Conservation (phyloP, 2,329 filamentous ascomycete genomes). For the Balansia obtecta region DNA sequence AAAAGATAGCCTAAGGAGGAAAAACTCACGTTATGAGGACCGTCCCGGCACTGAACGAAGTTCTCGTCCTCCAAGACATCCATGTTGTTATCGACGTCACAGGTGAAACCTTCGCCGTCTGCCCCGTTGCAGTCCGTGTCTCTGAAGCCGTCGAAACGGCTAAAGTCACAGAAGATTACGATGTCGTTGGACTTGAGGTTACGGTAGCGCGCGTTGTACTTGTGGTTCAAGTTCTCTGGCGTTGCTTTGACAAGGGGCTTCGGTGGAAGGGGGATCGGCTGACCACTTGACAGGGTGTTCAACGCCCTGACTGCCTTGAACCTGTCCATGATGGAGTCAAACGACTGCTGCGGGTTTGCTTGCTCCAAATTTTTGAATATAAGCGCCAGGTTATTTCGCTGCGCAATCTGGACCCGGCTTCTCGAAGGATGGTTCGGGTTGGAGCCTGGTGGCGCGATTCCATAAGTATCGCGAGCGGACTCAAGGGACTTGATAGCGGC, state of each 20-base stretch:
- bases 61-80: not conserved
- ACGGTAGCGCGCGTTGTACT: not conserved
- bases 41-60: not conserved
- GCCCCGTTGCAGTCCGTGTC: not conserved
- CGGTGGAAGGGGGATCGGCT: not conserved
- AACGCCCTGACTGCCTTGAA: not conserved
- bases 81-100: not conserved
- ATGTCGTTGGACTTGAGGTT: not conserved
- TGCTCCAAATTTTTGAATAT: not conserved
- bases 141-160: not conserved
- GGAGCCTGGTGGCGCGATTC: no score
- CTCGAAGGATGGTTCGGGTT: no score
- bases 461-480: no score
- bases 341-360: no score
- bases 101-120: not conserved
- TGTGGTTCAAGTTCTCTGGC: not conserved
- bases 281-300: not conserved
- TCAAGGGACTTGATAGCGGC: not conserved
- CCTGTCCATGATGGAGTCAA: no score
- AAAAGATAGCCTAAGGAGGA: no score
- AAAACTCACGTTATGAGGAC: no score
- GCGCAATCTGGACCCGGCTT: not conserved
- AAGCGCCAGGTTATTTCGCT: not conserved
- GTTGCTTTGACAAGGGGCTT: not conserved
- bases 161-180: not conserved